Conservation (phyloP, 2,329 filamentous ascomycete genomes). For the Pleoardoris graminearum region DNA sequence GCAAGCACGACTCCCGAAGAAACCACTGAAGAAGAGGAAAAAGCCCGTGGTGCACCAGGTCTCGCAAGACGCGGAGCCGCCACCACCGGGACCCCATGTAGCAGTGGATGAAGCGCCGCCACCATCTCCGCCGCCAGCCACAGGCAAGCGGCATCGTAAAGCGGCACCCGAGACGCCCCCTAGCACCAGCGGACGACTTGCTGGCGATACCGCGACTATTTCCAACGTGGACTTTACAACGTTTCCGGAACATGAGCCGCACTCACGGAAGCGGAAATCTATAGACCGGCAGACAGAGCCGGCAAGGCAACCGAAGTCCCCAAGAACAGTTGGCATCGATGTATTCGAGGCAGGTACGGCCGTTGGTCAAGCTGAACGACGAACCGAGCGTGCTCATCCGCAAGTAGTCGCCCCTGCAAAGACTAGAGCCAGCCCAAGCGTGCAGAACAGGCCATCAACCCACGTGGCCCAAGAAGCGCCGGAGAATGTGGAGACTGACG, state of each 20-base stretch:
- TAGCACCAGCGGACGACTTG: background rate
- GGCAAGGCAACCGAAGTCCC: background rate
- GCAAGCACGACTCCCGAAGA: constrained; percentile 13
- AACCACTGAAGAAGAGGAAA: constrained; percentile 15
- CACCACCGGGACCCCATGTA: background rate
- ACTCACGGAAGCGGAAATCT: background rate
- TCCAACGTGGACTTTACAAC: too few relatives aligned
- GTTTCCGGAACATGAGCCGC: background rate
- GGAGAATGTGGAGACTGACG: too few relatives aligned
- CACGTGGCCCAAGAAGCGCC: too few relatives aligned
- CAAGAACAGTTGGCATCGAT: background rate
- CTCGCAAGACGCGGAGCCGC: background rate
- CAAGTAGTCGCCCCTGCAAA: background rate
- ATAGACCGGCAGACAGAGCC: background rate
- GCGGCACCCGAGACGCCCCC: background rate
- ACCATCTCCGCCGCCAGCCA: too few relatives aligned
- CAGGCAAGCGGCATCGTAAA: background rate
- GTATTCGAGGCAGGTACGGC: background rate
- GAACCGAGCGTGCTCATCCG: too few relatives aligned
- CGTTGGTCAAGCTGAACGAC: background rate
- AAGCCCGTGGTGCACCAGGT: constrained; percentile 7
- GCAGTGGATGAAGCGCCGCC: background rate
- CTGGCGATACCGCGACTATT: background rate
- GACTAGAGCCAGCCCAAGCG: too few relatives aligned
- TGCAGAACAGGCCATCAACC: too few relatives aligned